Conservation (phyloP, 2,329 filamentous ascomycete genomes). For the Bimuria novae-zelandiae region DNA sequence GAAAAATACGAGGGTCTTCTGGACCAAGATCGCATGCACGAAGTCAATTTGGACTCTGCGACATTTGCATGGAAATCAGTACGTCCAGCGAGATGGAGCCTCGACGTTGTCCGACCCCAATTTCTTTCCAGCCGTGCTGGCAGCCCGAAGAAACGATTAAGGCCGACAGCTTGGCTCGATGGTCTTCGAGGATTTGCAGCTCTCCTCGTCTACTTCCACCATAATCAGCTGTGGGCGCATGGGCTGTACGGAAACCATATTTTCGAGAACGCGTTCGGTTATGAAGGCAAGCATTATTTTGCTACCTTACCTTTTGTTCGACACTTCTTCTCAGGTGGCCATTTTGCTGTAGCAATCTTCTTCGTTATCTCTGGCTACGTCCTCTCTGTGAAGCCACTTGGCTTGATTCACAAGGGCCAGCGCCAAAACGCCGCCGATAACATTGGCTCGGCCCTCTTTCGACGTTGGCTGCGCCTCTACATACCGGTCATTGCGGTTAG, state of each 20-base stretch:
- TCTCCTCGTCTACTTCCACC: slow-evolving; percentile 66
- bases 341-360: slow-evolving; percentile 60
- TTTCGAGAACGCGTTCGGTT: slow-evolving; percentile 45
- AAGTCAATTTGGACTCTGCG: slow-evolving; percentile 27
- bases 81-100: slow-evolving; percentile 33
- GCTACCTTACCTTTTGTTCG: slow-evolving; percentile 48
- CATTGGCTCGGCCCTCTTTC: slow-evolving; percentile 55
- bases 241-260: slow-evolving; percentile 53
- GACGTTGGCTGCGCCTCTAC: slow-evolving; percentile 57
- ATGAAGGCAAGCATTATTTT: slow-evolving; percentile 36
- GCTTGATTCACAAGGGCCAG: slow-evolving; percentile 50
- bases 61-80: slow-evolving; percentile 31
- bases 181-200: slow-evolving; percentile 70
- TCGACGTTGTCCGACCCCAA: slow-evolving; percentile 38
- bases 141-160: slow-evolving; percentile 25
- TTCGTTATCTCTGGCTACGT: slow-evolving; percentile 60
- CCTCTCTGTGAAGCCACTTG: slow-evolving; percentile 54
- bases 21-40: slow-evolving; percentile 31
- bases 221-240: slow-evolving; percentile 55
- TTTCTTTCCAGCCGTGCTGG: slow-evolving; percentile 29
- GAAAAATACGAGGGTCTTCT: slow-evolving; percentile 34
- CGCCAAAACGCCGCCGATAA: slow-evolving; percentile 47
- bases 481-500: slow-evolving; percentile 61
- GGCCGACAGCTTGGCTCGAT: slow-evolving; percentile 55
- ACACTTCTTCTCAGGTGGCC: slow-evolving; percentile 55